These are phyloP conservation scores for Furcasterigmium sp. DNA, from an alignment of 2,329 filamentous ascomycete genomes.

Conservation along the genomic window DNA sequence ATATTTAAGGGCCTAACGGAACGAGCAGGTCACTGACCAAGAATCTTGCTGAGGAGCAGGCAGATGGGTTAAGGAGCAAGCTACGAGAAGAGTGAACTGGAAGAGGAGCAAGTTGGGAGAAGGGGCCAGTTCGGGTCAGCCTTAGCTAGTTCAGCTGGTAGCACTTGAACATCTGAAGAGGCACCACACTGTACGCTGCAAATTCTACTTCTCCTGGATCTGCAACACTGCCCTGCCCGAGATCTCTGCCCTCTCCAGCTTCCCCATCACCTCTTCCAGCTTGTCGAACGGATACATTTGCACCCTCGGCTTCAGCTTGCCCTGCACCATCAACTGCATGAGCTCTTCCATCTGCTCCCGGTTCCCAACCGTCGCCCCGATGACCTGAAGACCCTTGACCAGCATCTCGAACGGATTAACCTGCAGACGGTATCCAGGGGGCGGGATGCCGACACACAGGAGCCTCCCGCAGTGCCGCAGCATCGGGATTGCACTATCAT, in stretches of 20 bases:
- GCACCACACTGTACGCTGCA: neutral
- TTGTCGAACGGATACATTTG: neutral
- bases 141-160: too few species aligned
- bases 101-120: too few species aligned
- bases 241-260: neutral
- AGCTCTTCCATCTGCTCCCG: neutral
- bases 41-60: too few species aligned
- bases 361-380: neutral
- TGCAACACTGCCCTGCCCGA: neutral
- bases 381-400: neutral
- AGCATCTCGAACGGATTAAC: neutral
- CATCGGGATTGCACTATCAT: constrained; percentile 26
- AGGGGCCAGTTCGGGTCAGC: too few species aligned
- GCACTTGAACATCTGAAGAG: too few species aligned
- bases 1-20: too few species aligned
- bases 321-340: neutral
- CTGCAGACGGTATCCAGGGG: constrained; percentile 9
- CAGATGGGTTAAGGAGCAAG: too few species aligned
- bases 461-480: constrained; percentile 30
- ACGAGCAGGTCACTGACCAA: too few species aligned
- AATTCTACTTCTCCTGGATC: neutral
- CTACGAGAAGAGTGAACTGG: too few species aligned
- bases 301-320: neutral
- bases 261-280: neutral
- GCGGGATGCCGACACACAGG: constrained; percentile 32